Evolutionary conservation across 345 rosid species (phyloP).

Genomic region (Syzygium grande): DNA sequence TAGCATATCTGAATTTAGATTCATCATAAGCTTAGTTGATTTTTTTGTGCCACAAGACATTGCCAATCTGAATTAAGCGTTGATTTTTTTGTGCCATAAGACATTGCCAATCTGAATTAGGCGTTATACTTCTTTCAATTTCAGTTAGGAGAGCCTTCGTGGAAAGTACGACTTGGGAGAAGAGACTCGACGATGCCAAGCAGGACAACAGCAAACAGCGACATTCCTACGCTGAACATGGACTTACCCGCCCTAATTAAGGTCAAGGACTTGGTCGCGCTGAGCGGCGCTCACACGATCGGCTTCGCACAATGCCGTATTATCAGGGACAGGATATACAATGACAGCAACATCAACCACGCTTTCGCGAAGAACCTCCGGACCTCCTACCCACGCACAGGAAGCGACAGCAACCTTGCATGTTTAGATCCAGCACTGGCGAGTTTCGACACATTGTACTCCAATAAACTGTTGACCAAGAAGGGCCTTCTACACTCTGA

Average conservation of each 20-base stretch:
- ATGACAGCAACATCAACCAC: constrained; percentile 18
- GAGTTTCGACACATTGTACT: constrained; percentile 28
- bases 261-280: constrained; percentile 32
- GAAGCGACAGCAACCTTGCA: constrained; percentile 22
- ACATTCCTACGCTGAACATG: constrained; percentile 27
- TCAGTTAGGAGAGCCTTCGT: constrained; percentile 37
- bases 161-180: constrained; percentile 31
- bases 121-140: not conserved
- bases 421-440: constrained; percentile 21
- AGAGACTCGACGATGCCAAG: constrained; percentile 31
- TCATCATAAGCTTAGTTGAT: not conserved
- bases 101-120: not conserved
- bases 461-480: constrained; percentile 9
- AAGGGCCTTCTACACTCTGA: constrained; percentile 42
- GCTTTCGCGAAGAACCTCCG: constrained; percentile 18
- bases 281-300: constrained; percentile 47
- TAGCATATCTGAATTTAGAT: not conserved
- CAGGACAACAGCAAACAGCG: constrained; percentile 5
- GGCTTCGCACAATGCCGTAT: constrained; percentile 24
- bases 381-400: constrained; percentile 18
- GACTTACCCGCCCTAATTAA: constrained; percentile 21
- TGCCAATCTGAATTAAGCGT: not conserved
- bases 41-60: not conserved
- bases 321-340: constrained; percentile 21
- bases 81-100: not conserved